Conservation (phyloP, 352 stramenopile species). For the Phytophthora crassamura region DNA sequence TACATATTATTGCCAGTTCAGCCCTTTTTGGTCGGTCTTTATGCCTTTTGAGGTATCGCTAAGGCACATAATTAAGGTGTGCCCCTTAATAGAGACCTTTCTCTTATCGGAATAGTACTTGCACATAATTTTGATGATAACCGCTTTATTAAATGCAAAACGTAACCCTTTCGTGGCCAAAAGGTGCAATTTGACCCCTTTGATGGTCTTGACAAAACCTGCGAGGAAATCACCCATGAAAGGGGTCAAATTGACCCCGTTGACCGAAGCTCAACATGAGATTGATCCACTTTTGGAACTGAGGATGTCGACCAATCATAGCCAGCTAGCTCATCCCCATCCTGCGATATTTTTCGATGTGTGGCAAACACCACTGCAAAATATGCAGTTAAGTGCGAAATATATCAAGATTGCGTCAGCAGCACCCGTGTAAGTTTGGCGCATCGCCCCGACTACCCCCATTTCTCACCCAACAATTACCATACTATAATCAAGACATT, state of each 20-base stretch:
- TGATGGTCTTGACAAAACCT: slow-evolving; percentile 8
- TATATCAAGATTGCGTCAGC: slow-evolving; percentile 19
- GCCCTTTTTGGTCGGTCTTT: too few species aligned
- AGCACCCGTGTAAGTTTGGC: background rate
- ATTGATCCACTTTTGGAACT: slow-evolving; percentile 1
- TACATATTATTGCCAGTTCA: too few species aligned
- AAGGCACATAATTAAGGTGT: too few species aligned
- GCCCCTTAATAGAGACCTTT: too few species aligned
- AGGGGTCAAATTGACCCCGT: background rate
- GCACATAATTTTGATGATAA: too few species aligned
- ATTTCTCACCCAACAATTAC: background rate
- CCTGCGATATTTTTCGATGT: background rate
- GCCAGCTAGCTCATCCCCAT: background rate
- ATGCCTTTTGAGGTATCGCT: too few species aligned
- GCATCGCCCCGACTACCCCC: background rate
- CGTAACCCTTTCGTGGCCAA: slow-evolving; percentile 6
- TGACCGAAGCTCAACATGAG: slow-evolving; percentile 12
- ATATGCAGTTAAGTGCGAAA: slow-evolving; percentile 14
- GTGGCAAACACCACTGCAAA: slow-evolving; percentile 13
- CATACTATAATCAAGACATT: slow-evolving; percentile 1
- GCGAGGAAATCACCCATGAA: slow-evolving; percentile 3
- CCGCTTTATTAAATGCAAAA: too few species aligned
- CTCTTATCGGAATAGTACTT: too few species aligned
- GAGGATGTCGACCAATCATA: too few species aligned
- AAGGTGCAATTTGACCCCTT: slow-evolving; percentile 11